Conservation (phyloP, 2,329 filamentous ascomycete genomes). For the Curvularia sp. region DNA sequence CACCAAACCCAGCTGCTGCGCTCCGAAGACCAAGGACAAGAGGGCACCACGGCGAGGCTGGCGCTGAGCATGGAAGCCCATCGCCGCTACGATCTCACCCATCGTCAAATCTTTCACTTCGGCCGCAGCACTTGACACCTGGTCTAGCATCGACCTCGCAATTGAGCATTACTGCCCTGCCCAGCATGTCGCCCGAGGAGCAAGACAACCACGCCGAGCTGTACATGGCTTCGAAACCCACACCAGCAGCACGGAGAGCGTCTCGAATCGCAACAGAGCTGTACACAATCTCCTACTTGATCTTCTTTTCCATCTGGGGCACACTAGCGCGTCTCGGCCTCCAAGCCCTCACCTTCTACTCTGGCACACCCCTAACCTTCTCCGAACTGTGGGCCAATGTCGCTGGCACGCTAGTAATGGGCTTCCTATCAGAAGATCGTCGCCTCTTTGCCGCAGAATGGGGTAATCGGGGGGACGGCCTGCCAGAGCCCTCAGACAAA, state of each 20-base stretch:
- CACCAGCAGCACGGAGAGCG: constrained; percentile 22
- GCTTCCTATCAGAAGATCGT: constrained; percentile 81
- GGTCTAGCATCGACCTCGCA: constrained; percentile 24
- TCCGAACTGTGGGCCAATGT: constrained; percentile 88
- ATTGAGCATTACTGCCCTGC: constrained; percentile 41
- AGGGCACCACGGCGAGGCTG: constrained; percentile 10
- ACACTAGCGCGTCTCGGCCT: constrained; percentile 84
- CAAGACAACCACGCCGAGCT: constrained; percentile 17
- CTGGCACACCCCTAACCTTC: constrained; percentile 76
- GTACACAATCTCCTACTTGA: constrained; percentile 78
- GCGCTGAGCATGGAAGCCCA: constrained; percentile 12
- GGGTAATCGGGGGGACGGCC: constrained; percentile 53
- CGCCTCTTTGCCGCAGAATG: constrained; percentile 75
- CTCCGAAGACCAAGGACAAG: constrained; percentile 10
- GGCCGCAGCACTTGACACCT: constrained; percentile 6
- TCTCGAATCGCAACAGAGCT: constrained; percentile 50
- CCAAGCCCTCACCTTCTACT: constrained; percentile 79
- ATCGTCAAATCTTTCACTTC: constrained; percentile 20
- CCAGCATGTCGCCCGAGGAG: constrained; percentile 25
- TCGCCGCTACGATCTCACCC: constrained; percentile 18
- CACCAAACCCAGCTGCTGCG: constrained; percentile 10
- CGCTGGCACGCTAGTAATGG: constrained; percentile 80
- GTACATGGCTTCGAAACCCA: constrained; percentile 21
- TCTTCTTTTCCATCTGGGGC: constrained; percentile 85
- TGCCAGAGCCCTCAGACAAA: constrained; percentile 29